These are phyloP conservation scores for Musa troglodytarum DNA, from an alignment of 176 grass and related monocot genomes.

Conservation along the genomic window DNA sequence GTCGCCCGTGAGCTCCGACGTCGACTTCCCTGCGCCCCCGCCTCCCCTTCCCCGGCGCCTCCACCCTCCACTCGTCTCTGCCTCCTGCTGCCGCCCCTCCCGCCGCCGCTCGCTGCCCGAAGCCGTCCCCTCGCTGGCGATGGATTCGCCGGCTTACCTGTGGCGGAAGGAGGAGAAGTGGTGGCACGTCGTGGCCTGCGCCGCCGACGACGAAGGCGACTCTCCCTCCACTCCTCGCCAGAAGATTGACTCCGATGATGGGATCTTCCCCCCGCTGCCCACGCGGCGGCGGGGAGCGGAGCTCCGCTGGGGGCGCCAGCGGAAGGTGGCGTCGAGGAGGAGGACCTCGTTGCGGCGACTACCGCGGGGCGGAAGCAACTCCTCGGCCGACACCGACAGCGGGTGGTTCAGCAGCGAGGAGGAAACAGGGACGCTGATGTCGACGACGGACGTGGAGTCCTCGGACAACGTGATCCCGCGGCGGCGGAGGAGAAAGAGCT, in stretches of 20 bases:
- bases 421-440: constrained; percentile 10
- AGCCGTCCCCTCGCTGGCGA: constrained; percentile 18
- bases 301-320: neutral
- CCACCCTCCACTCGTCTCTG: constrained; percentile 9
- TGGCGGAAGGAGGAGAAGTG: constrained; percentile 75
- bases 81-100: neutral
- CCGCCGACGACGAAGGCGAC: constrained; percentile 17
- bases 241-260: constrained; percentile 18
- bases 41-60: constrained; percentile 20
- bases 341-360: neutral
- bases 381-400: constrained; percentile 32
- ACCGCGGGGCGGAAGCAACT: neutral
- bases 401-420: constrained; percentile 69
- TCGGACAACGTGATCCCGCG: constrained; percentile 23
- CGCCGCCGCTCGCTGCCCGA: neutral
- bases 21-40: constrained; percentile 8
- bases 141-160: constrained; percentile 40
- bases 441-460: constrained; percentile 29
- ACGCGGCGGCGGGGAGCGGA: neutral
- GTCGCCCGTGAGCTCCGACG: constrained; percentile 17
- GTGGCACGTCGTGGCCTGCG: constrained; percentile 48
- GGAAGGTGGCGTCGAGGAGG: constrained; percentile 25
- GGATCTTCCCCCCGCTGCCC: constrained; percentile 2
- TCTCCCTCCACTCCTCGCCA: constrained; percentile 19
- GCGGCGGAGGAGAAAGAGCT: neutral